Evolutionary conservation across 352 stramenopile genomes (phyloP).

Genomic region (Phytopythium cucurbitacearum): DNA sequence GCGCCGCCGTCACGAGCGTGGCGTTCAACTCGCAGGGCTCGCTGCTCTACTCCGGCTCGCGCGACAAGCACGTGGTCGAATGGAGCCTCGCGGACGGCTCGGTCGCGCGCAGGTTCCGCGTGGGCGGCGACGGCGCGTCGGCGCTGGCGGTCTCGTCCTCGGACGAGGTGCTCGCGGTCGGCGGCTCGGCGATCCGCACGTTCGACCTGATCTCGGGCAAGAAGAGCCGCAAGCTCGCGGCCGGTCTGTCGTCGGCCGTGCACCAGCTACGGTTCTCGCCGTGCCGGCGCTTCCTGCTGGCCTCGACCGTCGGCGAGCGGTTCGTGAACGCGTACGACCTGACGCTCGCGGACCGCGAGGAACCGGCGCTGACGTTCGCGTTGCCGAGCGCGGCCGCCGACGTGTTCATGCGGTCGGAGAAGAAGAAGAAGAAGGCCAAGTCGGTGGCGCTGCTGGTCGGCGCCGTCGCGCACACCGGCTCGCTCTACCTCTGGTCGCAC

Average conservation of each 20-base stretch:
- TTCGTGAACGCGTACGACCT: conserved; percentile 88
- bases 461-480: conserved; percentile 50
- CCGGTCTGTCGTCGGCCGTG: conserved; percentile 66
- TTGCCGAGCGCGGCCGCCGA: conserved; percentile 52
- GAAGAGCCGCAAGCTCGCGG: conserved; percentile 72
- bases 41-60: conserved; percentile 61
- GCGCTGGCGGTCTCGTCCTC: conserved; percentile 58
- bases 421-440: conserved; percentile 43
- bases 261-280: conserved; percentile 65
- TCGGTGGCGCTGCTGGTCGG: conserved; percentile 51
- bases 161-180: conserved; percentile 61
- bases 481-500: conserved; percentile 70
- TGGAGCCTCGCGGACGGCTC: conserved; percentile 57
- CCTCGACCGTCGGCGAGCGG: conserved; percentile 58
- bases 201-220: conserved; percentile 78
- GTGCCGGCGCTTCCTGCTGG: conserved; percentile 65
- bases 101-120: conserved; percentile 65
- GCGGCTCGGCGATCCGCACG: conserved; percentile 58
- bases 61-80: conserved; percentile 76
- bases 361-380: conserved; percentile 70
- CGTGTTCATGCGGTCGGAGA: conserved; percentile 44
- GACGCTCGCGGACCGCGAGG: conserved; percentile 46
- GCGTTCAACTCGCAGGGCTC: conserved; percentile 69
- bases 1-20: conserved; percentile 55
- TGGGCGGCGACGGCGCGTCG: conserved; percentile 45